These are phyloP conservation scores for Asterochloris sp. DNA, from an alignment of 139 green algal genomes.

Conservation along the genomic window DNA sequence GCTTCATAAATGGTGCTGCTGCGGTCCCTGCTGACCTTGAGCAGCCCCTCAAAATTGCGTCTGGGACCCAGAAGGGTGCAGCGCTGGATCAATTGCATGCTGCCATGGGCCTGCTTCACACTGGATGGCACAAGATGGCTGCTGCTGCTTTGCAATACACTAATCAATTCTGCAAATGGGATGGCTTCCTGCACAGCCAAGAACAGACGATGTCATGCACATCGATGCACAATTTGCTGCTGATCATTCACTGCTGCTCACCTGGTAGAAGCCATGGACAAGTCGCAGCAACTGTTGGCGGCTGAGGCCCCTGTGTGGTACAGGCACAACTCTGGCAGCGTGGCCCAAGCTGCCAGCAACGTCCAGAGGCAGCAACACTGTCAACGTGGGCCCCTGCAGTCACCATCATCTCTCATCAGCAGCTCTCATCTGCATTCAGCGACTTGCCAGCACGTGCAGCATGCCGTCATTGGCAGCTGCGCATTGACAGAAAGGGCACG, in stretches of 20 bases:
- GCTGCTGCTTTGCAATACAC: conserved; percentile 1
- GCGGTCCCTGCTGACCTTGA: conserved; percentile 5
- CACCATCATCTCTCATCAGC: neutral
- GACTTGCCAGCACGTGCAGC: too few relatives aligned
- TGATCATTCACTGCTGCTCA: neutral
- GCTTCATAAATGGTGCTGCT: conserved; percentile 16
- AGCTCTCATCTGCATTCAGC: neutral
- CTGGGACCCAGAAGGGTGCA: conserved; percentile 5
- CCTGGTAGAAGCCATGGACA: conserved; percentile 17
- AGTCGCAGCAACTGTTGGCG: neutral
- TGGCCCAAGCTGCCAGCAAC: conserved; percentile 12
- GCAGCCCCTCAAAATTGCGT: conserved; percentile 10
- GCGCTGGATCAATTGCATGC: neutral
- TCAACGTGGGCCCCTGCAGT: conserved; percentile 4
- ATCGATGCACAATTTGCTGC: neutral
- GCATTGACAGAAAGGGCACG: too few relatives aligned
- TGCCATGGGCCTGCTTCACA: conserved; percentile 14
- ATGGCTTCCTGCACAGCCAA: neutral
- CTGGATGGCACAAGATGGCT: too few relatives aligned
- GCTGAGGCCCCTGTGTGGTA: conserved; percentile 1
- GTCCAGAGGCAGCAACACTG: conserved; percentile 31
- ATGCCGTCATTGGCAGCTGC: too few relatives aligned
- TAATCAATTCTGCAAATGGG: neutral
- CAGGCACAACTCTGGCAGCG: conserved; percentile 4
- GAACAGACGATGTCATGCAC: neutral